Evolutionary conservation across 1,284 basidiomycete genomes (phyloP).

Genomic region (Pseudozyma tsukubaensis): DNA sequence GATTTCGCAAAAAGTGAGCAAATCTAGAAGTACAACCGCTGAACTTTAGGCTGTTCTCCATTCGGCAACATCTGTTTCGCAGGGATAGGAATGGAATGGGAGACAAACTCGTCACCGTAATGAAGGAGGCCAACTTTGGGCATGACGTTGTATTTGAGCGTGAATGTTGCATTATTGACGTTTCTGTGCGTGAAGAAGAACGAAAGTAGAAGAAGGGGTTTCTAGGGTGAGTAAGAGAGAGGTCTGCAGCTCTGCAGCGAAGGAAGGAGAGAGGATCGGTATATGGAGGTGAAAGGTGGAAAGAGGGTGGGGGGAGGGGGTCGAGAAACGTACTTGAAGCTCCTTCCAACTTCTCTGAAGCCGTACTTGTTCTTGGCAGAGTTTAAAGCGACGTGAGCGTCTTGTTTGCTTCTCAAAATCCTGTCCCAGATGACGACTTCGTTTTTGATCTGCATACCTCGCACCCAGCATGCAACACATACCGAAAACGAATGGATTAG

Average conservation of each 20-base stretch:
- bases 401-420: conserved; percentile 81
- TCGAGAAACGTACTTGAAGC: conserved; percentile 80
- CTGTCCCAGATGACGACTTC: conserved; percentile 91
- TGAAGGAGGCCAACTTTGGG: conserved; percentile 81
- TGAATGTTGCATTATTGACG: conserved; percentile 74
- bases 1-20: neutral
- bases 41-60: conserved; percentile 33
- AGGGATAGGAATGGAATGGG: conserved; percentile 25
- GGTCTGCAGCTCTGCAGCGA: neutral
- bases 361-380: conserved; percentile 83
- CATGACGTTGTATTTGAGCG: conserved; percentile 89
- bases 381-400: conserved; percentile 77
- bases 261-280: conserved; percentile 10
- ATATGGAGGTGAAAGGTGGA: neutral
- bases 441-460: conserved; percentile 84
- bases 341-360: conserved; percentile 79
- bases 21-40: conserved; percentile 39
- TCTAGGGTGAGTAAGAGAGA: no score
- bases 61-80: conserved; percentile 18
- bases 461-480: conserved; percentile 20
- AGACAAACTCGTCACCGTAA: conserved; percentile 37
- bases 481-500: no score
- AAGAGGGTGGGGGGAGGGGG: neutral
- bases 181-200: conserved; percentile 30
- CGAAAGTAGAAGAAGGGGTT: neutral